Base-by-base conservation (phyloP, 1,139 yeast genomes). In the Blastobotrys malaysiensis region DNA sequence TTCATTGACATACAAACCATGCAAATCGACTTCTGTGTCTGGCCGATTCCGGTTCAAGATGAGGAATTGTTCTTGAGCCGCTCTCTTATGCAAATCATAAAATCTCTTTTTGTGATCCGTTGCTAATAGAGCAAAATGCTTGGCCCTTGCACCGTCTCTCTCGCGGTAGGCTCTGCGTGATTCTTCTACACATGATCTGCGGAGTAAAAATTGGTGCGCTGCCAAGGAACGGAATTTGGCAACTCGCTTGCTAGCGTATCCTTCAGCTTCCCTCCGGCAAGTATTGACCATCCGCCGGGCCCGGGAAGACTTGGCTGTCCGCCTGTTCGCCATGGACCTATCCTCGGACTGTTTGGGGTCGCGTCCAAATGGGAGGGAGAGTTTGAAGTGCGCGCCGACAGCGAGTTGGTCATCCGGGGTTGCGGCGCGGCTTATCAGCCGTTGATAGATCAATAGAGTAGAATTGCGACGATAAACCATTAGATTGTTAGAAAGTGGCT, bases 61-160 rank as follows among this genome's bases (percentile, higher is more conserved):
- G 49, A 84, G 75, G 68, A 91, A 91, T 2, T 90, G 98, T 67
- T 85, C 91, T 67, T 83, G 91, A 0, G 97, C 97, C 1, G 98
- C 99, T 68, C 84, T 81, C 31, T 77, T 73, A 70, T 90, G 90
- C 66, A 77, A 81, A 45, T 75, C 70, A 53, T 89, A 96, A 31
- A 91, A 95, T 61, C 83, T 73, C 0, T 66, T 71, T 36, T 76
- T 74, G 55, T 81, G 81, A 56, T 76, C 67, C 65, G 88, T 85
- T 49, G 93, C 84, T 66, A 83, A 72, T 51, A 80, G 83, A 52
- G 95, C 86, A 55, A 87, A 74, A 55, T 82, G 81, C 63, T 86
- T 84, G 1, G 97, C 98, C 60, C 72, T 73, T 21, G 76, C 78
- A 56, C 84, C 83, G 65, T 90, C 86, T 1, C 97, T 97, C 2